A percentile compares a stretch with the other conserved stretches of the same genome.
These are phyloP conservation scores for Chenopodium album DNA, from an alignment of 148 eudicot species.

Conservation along the genomic window DNA sequence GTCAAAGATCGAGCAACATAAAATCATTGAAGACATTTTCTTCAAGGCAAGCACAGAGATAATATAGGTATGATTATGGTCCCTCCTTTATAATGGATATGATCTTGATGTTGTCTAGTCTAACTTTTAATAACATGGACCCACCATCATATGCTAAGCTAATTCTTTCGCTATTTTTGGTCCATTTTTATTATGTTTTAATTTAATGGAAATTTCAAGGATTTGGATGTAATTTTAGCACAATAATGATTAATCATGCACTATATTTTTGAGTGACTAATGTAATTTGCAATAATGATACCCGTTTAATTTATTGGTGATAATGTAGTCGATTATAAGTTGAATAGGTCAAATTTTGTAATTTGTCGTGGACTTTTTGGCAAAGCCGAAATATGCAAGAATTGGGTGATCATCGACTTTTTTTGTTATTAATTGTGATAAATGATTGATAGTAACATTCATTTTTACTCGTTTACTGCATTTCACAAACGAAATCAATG, in stretches of 20 bases:
- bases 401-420: neutral
- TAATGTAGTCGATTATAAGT: neutral
- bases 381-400: neutral
- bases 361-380: conserved; percentile 9
- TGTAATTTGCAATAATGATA: neutral
- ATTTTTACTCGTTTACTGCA: too few relatives aligned
- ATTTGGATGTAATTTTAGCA: neutral
- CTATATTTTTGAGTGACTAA: neutral
- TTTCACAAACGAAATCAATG: too few relatives aligned
- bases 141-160: neutral
- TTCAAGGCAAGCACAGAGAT: neutral
- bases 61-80: conserved; percentile 3
- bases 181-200: neutral
- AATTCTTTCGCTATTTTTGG: neutral
- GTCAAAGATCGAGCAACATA: neutral
- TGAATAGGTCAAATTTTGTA: neutral
- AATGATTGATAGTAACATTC: too few relatives aligned
- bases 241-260: neutral
- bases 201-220: neutral
- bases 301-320: neutral
- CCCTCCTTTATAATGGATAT: conserved; percentile 20
- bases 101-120: conserved; percentile 13
- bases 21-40: neutral
- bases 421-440: too few relatives aligned
- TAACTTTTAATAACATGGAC: neutral